Conservation (phyloP, 2,329 filamentous ascomycete species). For the Arthroderma sp. region DNA sequence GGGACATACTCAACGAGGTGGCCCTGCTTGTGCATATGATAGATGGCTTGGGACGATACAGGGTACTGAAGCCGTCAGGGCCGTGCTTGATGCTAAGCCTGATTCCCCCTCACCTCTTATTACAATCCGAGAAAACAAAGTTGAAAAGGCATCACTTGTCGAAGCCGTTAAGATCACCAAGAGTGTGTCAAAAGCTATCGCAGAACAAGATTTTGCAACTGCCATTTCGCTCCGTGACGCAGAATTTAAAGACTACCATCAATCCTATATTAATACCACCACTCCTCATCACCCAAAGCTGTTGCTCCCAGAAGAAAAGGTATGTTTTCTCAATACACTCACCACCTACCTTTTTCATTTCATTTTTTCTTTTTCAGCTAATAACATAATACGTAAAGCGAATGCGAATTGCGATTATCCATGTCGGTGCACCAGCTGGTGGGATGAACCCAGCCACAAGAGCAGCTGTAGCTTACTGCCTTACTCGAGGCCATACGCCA, state of each 20-base stretch:
- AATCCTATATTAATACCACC: constrained; percentile 82
- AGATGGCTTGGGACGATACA: constrained; percentile 86
- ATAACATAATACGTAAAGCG: constrained; percentile 40
- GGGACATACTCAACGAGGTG: constrained; percentile 94
- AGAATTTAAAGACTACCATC: constrained; percentile 87
- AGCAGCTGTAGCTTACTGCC: constrained; percentile 82
- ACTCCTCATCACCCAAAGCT: constrained; percentile 60
- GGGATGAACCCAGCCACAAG: constrained; percentile 97
- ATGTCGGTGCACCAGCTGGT: constrained; percentile 89
- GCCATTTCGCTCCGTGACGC: constrained; percentile 84
- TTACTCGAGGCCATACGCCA: constrained; percentile 82
- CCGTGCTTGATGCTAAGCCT: constrained; percentile 77
- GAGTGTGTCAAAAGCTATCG: constrained; percentile 67
- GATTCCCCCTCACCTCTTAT: constrained; percentile 89
- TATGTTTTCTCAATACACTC: constrained; percentile 23
- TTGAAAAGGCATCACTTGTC: constrained; percentile 77
- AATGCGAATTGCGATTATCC: constrained; percentile 90
- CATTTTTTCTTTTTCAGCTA: background rate
- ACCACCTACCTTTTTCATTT: background rate
- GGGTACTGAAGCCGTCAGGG: constrained; percentile 85
- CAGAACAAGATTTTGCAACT: constrained; percentile 68
- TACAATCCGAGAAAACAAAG: constrained; percentile 95
- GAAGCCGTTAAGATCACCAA: constrained; percentile 80
- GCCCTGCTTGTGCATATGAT: constrained; percentile 84
- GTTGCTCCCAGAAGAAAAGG: constrained; percentile 57